These are phyloP conservation scores for Suillus clintonianus DNA, from an alignment of 768 basidiomycete species.

Conservation along the genomic window DNA sequence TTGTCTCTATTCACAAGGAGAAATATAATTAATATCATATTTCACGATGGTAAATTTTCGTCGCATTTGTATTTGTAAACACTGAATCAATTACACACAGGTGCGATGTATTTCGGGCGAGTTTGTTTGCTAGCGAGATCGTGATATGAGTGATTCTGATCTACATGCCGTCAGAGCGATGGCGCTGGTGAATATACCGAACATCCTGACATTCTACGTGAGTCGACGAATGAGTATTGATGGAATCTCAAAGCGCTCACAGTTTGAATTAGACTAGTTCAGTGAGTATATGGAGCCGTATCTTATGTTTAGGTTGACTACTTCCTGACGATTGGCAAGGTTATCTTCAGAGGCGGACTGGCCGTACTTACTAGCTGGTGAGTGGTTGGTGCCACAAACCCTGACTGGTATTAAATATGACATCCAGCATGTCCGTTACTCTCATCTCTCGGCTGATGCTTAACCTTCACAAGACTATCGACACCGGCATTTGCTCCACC, in stretches of 20 bases:
- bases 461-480: conserved; percentile 48
- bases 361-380: no score
- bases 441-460: conserved; percentile 60
- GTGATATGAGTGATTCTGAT: no score
- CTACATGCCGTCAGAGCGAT: conserved; percentile 40
- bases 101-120: conserved; percentile 58
- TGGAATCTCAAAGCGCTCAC: no score
- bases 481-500: conserved; percentile 5
- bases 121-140: conserved; percentile 13
- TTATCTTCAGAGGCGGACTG: no score
- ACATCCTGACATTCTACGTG: conserved; percentile 45
- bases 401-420: neutral
- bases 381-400: no score
- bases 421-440: conserved; percentile 45
- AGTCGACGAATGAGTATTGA: neutral
- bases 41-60: conserved; percentile 48
- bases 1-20: conserved; percentile 22
- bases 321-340: no score
- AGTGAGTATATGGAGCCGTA: no score
- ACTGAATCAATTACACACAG: conserved; percentile 24
- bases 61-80: neutral
- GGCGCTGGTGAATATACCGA: conserved; percentile 50
- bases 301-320: no score
- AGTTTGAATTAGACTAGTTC: no score
- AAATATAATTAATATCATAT: conserved; percentile 43